Conservation (phyloP, 139 green algal species). For the Picochlorum sp. region DNA sequence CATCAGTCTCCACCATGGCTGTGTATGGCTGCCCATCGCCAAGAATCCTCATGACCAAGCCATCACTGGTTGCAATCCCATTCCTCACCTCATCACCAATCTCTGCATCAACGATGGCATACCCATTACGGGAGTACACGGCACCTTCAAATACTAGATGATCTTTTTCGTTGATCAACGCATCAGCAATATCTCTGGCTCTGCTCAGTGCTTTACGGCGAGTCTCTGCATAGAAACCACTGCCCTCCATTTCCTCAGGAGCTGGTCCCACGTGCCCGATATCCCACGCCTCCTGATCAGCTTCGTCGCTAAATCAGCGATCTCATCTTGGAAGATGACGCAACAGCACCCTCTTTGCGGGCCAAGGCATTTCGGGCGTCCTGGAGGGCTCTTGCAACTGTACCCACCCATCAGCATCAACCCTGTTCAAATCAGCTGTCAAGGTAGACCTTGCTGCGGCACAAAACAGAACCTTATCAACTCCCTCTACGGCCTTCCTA, state of each 20-base stretch:
- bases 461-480: conserved; percentile 89
- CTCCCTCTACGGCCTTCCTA: conserved; percentile 60
- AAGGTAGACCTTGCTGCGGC: conserved; percentile 47
- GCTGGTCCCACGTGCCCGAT: conserved; percentile 26
- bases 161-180: conserved; percentile 30
- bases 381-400: conserved; percentile 52
- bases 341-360: conserved; percentile 2
- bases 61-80: conserved; percentile 57
- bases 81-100: conserved; percentile 7
- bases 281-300: conserved; percentile 34
- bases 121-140: conserved; percentile 41
- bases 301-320: conserved; percentile 36
- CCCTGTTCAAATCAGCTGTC: conserved; percentile 53
- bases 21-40: conserved; percentile 81
- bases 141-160: conserved; percentile 54
- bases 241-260: conserved; percentile 6
- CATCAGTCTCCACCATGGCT: conserved; percentile 45
- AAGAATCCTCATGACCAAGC: conserved; percentile 61
- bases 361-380: conserved; percentile 25
- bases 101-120: conserved; percentile 33
- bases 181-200: conserved; percentile 14
- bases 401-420: conserved; percentile 64
- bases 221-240: neutral
- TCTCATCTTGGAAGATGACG: conserved; percentile 28
- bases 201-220: conserved; percentile 9